Evolutionary conservation across 2,329 filamentous ascomycete species (phyloP).

Genomic region (Penicillium decumbens): DNA sequence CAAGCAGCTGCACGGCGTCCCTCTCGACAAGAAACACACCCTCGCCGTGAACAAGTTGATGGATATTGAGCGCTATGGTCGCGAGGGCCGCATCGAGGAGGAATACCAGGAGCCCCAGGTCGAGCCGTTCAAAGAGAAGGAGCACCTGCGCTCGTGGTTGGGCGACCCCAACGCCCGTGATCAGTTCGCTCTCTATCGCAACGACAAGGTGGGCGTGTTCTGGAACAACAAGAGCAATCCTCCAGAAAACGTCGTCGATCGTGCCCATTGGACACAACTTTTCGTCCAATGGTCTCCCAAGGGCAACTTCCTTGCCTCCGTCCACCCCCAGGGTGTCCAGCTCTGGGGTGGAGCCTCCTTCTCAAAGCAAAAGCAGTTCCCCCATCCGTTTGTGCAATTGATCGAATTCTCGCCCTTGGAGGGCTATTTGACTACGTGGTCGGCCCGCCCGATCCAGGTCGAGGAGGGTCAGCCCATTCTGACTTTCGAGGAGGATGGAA

Average conservation of each 20-base stretch:
- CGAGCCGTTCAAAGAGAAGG: conserved; percentile 81
- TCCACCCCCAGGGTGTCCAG: conserved; percentile 94
- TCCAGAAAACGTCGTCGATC: conserved; percentile 84
- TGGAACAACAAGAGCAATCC: conserved; percentile 97
- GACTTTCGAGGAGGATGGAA: conserved; percentile 88
- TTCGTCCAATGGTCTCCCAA: conserved; percentile 98
- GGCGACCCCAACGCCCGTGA: conserved; percentile 84
- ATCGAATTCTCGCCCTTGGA: conserved; percentile 93
- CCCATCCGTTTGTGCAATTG: conserved; percentile 91
- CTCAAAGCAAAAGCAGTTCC: conserved; percentile 86
- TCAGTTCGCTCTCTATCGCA: conserved; percentile 91
- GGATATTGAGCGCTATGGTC: conserved; percentile 92
- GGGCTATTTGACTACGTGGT: conserved; percentile 95
- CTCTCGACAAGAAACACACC: conserved; percentile 95
- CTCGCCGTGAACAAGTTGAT: conserved; percentile 96
- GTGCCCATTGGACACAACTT: conserved; percentile 94
- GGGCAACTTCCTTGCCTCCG: conserved; percentile 88
- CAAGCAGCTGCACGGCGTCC: conserved; percentile 76
- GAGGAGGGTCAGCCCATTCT: conserved; percentile 83
- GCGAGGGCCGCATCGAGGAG: conserved; percentile 89
- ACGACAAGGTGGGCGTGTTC: conserved; percentile 87
- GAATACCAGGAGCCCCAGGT: conserved; percentile 78
- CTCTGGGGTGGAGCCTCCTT: conserved; percentile 91
- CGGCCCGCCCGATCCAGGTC: conserved; percentile 84
- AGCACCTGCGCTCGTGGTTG: conserved; percentile 91